These are phyloP conservation scores for Cyathus striatus DNA, from an alignment of 768 basidiomycete genomes.

Conservation along the genomic window DNA sequence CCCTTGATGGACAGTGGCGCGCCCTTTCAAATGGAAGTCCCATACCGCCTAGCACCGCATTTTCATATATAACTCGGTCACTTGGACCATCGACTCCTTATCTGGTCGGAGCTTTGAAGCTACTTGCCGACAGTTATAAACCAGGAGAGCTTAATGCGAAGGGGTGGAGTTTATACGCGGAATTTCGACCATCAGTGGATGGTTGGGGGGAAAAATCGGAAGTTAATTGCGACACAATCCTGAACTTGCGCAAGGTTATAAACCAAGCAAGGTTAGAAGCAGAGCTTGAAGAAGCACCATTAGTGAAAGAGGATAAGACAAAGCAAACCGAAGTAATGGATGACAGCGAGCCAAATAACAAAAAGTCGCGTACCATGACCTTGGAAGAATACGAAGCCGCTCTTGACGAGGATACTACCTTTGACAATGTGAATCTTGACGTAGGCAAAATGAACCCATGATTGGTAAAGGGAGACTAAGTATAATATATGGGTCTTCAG, in stretches of 20 bases:
- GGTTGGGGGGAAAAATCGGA: conserved; percentile 85
- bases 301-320: background rate
- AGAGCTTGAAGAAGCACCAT: background rate
- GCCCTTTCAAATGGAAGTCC: conserved; percentile 72
- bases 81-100: conserved; percentile 77
- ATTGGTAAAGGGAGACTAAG: conserved; percentile 8
- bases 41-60: conserved; percentile 68
- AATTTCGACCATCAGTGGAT: conserved; percentile 78
- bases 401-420: conserved; percentile 41
- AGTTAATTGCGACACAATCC: conserved; percentile 63
- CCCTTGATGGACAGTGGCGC: conserved; percentile 69
- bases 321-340: background rate
- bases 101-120: conserved; percentile 70
- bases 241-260: conserved; percentile 44
- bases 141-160: conserved; percentile 53
- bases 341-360: conserved; percentile 2
- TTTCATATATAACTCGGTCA: conserved; percentile 75
- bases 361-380: conserved; percentile 33
- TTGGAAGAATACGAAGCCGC: conserved; percentile 50
- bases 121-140: conserved; percentile 58
- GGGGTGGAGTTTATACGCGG: conserved; percentile 79
- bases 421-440: conserved; percentile 40
- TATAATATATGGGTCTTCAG: conserved; percentile 2
- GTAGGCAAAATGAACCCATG: conserved; percentile 8
- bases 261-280: conserved; percentile 7